A percentile compares a stretch with the other conserved stretches of the same genome.
These are phyloP conservation scores for Fusarium guadeloupense DNA, from an alignment of 2,329 filamentous ascomycete species.

Conservation along the genomic window DNA sequence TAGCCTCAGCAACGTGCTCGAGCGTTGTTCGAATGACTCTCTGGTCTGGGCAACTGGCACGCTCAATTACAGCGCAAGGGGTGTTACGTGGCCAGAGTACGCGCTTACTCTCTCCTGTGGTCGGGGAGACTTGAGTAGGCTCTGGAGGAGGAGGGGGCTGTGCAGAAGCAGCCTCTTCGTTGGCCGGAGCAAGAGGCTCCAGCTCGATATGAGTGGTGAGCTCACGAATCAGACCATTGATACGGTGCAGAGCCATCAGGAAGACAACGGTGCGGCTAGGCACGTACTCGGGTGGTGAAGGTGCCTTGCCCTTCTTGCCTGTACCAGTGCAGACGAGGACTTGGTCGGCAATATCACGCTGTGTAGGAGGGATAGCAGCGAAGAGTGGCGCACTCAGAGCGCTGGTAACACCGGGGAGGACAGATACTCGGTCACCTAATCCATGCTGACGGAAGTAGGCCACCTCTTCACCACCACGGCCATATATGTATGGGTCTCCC, in stretches of 20 bases:
- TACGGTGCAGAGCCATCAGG: slow-evolving; percentile 91
- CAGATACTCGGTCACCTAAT: slow-evolving; percentile 68
- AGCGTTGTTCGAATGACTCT: slow-evolving; percentile 90
- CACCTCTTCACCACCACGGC: slow-evolving; percentile 92
- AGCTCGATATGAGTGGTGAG: slow-evolving; percentile 62
- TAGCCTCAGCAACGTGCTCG: slow-evolving; percentile 78
- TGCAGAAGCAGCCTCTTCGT: slow-evolving; percentile 30
- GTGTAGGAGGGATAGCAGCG: slow-evolving; percentile 86
- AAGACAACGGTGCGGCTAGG: slow-evolving; percentile 86
- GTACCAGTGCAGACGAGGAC: slow-evolving; percentile 97
- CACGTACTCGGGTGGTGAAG: slow-evolving; percentile 82
- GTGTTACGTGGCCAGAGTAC: slow-evolving; percentile 76
- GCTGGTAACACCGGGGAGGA: slow-evolving; percentile 91
- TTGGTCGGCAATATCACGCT: slow-evolving; percentile 90
- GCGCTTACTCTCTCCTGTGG: slow-evolving; percentile 40
- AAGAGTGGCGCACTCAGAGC: slow-evolving; percentile 89
- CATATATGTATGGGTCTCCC: slow-evolving; percentile 96
- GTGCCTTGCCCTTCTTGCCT: slow-evolving; percentile 85
- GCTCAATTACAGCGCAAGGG: slow-evolving; percentile 91
- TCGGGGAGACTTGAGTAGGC: background rate
- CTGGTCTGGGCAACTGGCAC: slow-evolving; percentile 94
- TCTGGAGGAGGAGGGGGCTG: slow-evolving; percentile 27
- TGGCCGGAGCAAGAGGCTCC: slow-evolving; percentile 35
- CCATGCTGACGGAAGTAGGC: slow-evolving; percentile 81
- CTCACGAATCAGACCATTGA: slow-evolving; percentile 76